Evolutionary conservation across 352 stramenopile species (phyloP).

Genomic region (Phytophthora sojae): DNA sequence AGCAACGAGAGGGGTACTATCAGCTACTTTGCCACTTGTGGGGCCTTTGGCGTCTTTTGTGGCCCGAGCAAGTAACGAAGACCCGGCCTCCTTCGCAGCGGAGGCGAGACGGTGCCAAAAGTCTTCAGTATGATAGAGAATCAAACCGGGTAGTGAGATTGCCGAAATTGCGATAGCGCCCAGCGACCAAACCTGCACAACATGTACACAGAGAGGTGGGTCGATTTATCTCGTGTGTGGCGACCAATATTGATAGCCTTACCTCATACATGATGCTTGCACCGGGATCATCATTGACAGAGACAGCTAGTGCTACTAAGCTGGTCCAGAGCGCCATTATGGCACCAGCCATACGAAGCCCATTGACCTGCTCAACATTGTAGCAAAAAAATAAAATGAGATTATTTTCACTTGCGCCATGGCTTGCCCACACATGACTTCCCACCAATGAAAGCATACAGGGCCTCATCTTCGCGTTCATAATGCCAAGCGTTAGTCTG

Average conservation of each 20-base stretch:
- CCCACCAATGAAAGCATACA: constrained; percentile 57
- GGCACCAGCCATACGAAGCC: constrained; percentile 51
- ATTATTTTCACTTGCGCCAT: not conserved
- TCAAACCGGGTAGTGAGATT: constrained; percentile 42
- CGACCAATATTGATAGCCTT: not conserved
- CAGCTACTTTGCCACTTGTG: constrained; percentile 4
- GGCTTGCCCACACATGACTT: not conserved
- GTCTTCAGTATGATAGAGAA: constrained; percentile 60
- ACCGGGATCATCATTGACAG: constrained; percentile 51
- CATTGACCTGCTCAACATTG: constrained; percentile 49
- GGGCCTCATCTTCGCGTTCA: constrained; percentile 58
- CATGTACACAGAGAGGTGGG: not conserved
- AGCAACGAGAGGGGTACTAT: not conserved
- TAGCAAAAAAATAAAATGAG: not conserved
- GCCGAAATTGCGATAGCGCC: constrained; percentile 57
- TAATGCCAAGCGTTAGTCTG: constrained; percentile 35
- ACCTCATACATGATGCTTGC: constrained; percentile 58
- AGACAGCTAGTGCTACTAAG: constrained; percentile 41
- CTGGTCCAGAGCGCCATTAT: constrained; percentile 56
- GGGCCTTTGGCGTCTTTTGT: constrained; percentile 2
- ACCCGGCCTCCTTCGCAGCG: constrained; percentile 7
- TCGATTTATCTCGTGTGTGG: too few relatives aligned
- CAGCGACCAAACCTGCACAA: constrained; percentile 59
- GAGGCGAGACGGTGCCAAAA: constrained; percentile 54
- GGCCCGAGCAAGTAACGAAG: not conserved